phyloP scores from a whole-genome alignment of 1,284 basidiomycete species.

The Tylopilus sp. region DNA sequence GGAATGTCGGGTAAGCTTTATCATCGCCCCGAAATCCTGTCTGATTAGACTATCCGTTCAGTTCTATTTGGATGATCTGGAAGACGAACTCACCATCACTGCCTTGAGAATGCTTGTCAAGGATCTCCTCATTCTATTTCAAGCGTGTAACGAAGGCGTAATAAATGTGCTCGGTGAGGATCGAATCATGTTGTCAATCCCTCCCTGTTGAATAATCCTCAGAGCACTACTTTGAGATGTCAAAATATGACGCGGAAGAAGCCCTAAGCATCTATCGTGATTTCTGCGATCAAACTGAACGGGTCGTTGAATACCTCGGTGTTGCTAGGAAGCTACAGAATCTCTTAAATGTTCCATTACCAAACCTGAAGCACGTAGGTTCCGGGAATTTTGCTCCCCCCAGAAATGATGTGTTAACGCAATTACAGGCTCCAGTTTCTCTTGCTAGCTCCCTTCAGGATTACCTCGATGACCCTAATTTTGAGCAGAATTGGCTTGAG shows the following conservation, averaged over 20 bases:
- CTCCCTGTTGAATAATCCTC: slow-evolving; percentile 15
- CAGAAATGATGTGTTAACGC: background rate
- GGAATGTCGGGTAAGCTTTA: slow-evolving; percentile 71
- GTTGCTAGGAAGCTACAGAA: slow-evolving; percentile 92
- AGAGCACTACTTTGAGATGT: slow-evolving; percentile 99
- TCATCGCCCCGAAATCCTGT: background rate
- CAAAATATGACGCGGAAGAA: slow-evolving; percentile 82
- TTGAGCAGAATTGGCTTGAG: slow-evolving; percentile 91
- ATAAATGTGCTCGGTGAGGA: slow-evolving; percentile 86
- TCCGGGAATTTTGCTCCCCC: background rate
- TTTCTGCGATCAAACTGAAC: slow-evolving; percentile 94
- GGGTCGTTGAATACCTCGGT: slow-evolving; percentile 91
- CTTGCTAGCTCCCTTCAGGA: slow-evolving; percentile 92
- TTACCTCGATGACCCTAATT: slow-evolving; percentile 93
- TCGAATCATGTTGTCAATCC: background rate
- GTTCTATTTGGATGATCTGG: slow-evolving; percentile 93
- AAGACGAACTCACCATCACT: slow-evolving; percentile 87
- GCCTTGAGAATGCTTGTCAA: slow-evolving; percentile 96
- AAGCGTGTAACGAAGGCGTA: slow-evolving; percentile 96
- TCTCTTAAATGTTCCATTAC: slow-evolving; percentile 89
- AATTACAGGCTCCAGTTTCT: slow-evolving; percentile 80
- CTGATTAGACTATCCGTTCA: slow-evolving; percentile 31
- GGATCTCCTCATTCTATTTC: slow-evolving; percentile 93
- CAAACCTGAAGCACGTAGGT: slow-evolving; percentile 88
- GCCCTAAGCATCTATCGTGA: slow-evolving; percentile 89